These are phyloP conservation scores for Phanerochaete carnosa DNA, from an alignment of 768 basidiomycete species.

Conservation along the genomic window DNA sequence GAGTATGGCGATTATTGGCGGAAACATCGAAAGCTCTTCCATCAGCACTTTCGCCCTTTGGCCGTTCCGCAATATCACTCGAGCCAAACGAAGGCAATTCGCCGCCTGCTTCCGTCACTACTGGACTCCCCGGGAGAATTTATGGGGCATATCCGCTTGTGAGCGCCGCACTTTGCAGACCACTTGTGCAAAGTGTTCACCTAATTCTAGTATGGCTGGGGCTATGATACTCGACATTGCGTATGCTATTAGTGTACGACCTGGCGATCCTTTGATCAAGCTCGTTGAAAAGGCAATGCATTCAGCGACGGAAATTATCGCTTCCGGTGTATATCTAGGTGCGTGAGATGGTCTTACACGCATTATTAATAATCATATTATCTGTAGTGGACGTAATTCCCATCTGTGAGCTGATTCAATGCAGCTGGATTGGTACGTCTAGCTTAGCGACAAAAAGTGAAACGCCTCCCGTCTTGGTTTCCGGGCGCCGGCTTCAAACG, in stretches of 20 bases:
- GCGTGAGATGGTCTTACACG: not conserved
- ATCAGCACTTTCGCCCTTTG: conserved; percentile 5
- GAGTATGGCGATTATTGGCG: conserved; percentile 7
- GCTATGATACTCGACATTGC: conserved; percentile 7
- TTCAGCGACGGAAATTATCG: not conserved
- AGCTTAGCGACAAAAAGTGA: conserved; percentile 29
- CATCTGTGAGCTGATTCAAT: conserved; percentile 2
- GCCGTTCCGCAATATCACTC: not conserved
- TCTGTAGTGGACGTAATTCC: conserved; percentile 7
- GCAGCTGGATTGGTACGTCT: not conserved
- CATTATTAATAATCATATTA: not conserved
- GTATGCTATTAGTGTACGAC: conserved; percentile 15
- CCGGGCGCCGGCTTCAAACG: conserved; percentile 66
- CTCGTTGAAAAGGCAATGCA: not conserved
- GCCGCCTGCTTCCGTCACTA: not conserved
- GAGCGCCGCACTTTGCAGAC: not conserved
- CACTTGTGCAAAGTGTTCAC: not conserved
- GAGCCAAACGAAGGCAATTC: not conserved
- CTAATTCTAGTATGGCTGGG: not conserved
- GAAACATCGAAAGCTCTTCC: conserved; percentile 1
- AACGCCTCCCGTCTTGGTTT: conserved; percentile 58
- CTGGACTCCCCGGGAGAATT: not conserved
- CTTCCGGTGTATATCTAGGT: not conserved
- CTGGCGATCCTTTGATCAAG: conserved; percentile 11
- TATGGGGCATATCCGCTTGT: not conserved